Evolutionary conservation across 1,284 basidiomycete species (phyloP).

Genomic region (Calocybe gambosa): DNA sequence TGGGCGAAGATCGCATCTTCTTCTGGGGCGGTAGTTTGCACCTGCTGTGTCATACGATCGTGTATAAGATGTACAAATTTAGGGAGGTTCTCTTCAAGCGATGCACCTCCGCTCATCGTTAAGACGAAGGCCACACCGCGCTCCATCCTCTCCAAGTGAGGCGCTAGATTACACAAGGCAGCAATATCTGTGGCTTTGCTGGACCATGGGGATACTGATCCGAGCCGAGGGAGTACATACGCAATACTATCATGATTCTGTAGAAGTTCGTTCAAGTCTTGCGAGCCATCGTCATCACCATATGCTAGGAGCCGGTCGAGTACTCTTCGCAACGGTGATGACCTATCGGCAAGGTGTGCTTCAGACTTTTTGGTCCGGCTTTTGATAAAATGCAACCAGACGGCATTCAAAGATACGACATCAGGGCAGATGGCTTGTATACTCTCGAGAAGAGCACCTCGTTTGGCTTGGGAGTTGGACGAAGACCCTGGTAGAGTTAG

Average conservation of each 20-base stretch:
- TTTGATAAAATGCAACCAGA: constrained; percentile 86
- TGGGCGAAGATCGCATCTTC: constrained; percentile 68
- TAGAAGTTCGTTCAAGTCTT: constrained; percentile 39
- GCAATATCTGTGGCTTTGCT: constrained; percentile 97
- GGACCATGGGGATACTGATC: constrained; percentile 74
- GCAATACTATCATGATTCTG: constrained; percentile 39
- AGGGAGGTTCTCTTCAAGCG: constrained; percentile 39
- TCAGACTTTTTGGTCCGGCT: constrained; percentile 44
- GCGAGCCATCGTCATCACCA: constrained; percentile 69
- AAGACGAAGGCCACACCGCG: constrained; percentile 77
- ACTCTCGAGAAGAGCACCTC: constrained; percentile 58
- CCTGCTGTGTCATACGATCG: constrained; percentile 94
- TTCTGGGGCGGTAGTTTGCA: constrained; percentile 54
- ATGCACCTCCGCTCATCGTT: constrained; percentile 35
- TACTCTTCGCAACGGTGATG: constrained; percentile 44
- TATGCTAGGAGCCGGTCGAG: constrained; percentile 82
- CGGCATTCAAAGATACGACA: constrained; percentile 71
- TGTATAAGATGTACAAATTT: constrained; percentile 68
- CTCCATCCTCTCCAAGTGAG: constrained; percentile 75
- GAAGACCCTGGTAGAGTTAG: constrained; percentile 69
- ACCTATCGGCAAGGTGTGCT: constrained; percentile 38
- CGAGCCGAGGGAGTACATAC: constrained; percentile 73
- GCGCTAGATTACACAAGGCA: constrained; percentile 75
- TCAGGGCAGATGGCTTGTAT: constrained; percentile 52
- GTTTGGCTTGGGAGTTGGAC: constrained; percentile 65